Evolutionary conservation across 331 rosid species (phyloP), one percentile per base, ranked within the genome.

Genomic region (Pyrus hybrid): DNA sequence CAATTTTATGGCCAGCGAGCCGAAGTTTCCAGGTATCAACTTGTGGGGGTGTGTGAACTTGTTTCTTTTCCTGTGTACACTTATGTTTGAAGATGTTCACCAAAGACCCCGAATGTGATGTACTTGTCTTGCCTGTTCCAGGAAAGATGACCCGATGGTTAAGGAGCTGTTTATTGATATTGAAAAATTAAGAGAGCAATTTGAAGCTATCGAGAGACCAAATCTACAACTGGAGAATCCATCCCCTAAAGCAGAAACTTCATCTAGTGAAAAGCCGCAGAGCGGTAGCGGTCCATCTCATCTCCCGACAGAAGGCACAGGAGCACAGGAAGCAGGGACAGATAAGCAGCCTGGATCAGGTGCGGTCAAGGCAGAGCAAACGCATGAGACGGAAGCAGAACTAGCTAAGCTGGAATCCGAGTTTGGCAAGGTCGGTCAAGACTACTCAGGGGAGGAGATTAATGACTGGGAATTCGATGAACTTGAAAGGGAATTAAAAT

Each of bases 401-500:
- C 84, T 92, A 58, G 97, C 97, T 25, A 86, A 88, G 86, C 89
- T 90, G 73, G 97, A 92, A 78, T 89, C 97, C 2, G 97, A 95
- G 86, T 86, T 92, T 73, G 99, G 99, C 32, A 91, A 87, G 68
- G 93, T 87, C 21, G 78, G 87, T 74, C 88, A 82, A 30, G 97
- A 95, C 82, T 95, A 95, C 83, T 77, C 96, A 2, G 14, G 82
- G 2, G 97, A 90, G 49, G 99, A 92, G 85, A 87, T 95, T 70
- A 91, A 89, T 22, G 97, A 88, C 73, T 95, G 99, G 99, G 99
- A 95, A 58, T 95, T 95, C 63, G 99, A 95, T 47, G 99, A 92
- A 82, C 99, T 95, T 77, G 99, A 95, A 81, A 90, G 80, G 84
- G 99, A 92, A 82, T 80, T 94, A 56, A 72, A 66, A 57, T 86